phyloP scores from a whole-genome alignment of 2,329 filamentous ascomycete genomes.

The Ophiostoma piceae region DNA sequence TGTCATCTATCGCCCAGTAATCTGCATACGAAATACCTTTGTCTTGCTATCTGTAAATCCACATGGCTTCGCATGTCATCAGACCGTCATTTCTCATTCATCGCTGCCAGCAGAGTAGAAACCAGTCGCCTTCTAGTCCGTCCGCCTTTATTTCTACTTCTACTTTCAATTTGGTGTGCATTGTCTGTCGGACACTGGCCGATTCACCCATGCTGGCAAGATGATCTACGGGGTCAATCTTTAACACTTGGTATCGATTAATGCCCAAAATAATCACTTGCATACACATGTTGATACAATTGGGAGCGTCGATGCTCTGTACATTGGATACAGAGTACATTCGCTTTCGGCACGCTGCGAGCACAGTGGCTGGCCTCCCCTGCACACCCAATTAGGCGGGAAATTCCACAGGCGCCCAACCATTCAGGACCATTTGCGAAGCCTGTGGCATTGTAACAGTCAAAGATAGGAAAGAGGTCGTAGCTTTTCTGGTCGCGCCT shows the following conservation, averaged over 20 bases:
- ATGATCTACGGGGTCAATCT: background rate
- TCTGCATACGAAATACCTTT: background rate
- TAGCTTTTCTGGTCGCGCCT: background rate
- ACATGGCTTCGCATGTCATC: background rate
- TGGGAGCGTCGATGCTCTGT: background rate
- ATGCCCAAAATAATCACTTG: background rate
- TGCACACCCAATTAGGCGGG: background rate
- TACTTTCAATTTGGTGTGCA: background rate
- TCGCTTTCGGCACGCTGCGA: background rate
- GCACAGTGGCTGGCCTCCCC: background rate
- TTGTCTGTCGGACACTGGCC: background rate
- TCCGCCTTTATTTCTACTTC: background rate
- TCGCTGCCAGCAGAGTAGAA: background rate
- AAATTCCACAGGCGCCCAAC: conserved; percentile 4
- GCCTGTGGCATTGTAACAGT: background rate
- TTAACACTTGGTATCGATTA: background rate
- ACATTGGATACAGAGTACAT: background rate
- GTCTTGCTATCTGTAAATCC: background rate
- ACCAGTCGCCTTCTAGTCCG: background rate
- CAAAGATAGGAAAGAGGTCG: conserved; percentile 1
- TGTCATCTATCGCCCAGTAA: background rate
- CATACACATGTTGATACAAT: background rate
- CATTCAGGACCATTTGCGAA: background rate
- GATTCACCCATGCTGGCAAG: background rate
- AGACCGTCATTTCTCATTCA: background rate